Percentiles rank a stretch among this genome's conserved stretches.
Conservation (phyloP, 2,329 filamentous ascomycete genomes). For the Claviceps maximensis region DNA sequence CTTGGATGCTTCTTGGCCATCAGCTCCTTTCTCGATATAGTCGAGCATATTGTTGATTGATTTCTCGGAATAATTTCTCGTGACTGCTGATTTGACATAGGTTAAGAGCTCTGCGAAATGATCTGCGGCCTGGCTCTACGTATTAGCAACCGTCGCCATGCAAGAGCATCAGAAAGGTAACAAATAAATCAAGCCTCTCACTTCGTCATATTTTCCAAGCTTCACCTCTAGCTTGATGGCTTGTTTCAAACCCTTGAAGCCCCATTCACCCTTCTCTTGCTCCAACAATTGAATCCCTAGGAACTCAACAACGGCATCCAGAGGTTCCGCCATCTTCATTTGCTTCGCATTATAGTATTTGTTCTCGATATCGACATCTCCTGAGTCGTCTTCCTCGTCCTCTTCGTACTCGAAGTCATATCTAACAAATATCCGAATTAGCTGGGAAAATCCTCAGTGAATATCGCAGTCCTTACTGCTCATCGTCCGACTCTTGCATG, state of each 20-base stretch:
- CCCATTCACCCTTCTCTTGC: slow-evolving; percentile 91
- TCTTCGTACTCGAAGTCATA: slow-evolving; percentile 98
- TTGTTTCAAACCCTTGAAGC: slow-evolving; percentile 95
- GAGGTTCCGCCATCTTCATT: slow-evolving; percentile 73
- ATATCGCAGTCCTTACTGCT: slow-evolving; percentile 21
- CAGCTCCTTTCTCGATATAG: slow-evolving; percentile 83
- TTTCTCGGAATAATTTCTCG: slow-evolving; percentile 96
- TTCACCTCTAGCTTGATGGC: slow-evolving; percentile 96
- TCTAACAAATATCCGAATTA: slow-evolving; percentile 20
- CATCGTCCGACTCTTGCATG: slow-evolving; percentile 35
- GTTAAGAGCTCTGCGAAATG: slow-evolving; percentile 93
- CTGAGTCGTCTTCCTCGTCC: slow-evolving; percentile 75
- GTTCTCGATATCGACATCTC: slow-evolving; percentile 93
- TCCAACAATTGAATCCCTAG: slow-evolving; percentile 76
- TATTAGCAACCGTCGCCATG: slow-evolving; percentile 9
- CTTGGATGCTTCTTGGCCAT: slow-evolving; percentile 53
- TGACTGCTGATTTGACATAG: slow-evolving; percentile 93
- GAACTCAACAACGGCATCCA: slow-evolving; percentile 85
- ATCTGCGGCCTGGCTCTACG: slow-evolving; percentile 55
- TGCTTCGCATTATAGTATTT: slow-evolving; percentile 99
- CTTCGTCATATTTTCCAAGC: slow-evolving; percentile 75
- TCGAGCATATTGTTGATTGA: slow-evolving; percentile 99
- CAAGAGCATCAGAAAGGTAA: no score
- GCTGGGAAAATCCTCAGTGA: background rate
- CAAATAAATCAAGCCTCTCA: slow-evolving; percentile 18